Conservation (phyloP, 202 grass and related monocot genomes). For the Hordeum pubiflorum region DNA sequence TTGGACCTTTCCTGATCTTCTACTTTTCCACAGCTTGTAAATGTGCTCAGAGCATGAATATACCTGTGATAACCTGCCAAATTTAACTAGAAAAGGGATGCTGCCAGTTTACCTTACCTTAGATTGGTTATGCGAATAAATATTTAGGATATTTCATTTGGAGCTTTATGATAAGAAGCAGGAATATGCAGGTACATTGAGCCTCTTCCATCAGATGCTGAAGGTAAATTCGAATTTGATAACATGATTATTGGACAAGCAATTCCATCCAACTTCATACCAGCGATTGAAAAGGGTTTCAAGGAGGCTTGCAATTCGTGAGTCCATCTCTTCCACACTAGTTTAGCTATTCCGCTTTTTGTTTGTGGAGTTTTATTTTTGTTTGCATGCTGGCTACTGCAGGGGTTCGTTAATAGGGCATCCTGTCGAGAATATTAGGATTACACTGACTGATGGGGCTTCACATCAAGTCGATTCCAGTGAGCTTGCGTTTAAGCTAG, state of each 20-base stretch:
- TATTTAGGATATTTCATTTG: slow-evolving; percentile 18
- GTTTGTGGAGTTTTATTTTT: slow-evolving; percentile 10
- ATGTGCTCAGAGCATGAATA: background rate
- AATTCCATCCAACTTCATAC: slow-evolving; percentile 87
- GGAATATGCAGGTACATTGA: slow-evolving; percentile 70
- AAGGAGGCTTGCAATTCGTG: slow-evolving; percentile 94
- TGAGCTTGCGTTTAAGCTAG: slow-evolving; percentile 96
- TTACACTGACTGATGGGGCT: slow-evolving; percentile 83
- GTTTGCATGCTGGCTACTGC: slow-evolving; percentile 21
- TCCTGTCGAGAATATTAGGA: slow-evolving; percentile 79
- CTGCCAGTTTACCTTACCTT: background rate
- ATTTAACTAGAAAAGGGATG: background rate
- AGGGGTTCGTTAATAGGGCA: slow-evolving; percentile 91
- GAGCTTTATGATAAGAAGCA: slow-evolving; percentile 14
- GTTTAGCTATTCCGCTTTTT: slow-evolving; percentile 6
- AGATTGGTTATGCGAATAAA: slow-evolving; percentile 10
- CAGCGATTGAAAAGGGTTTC: slow-evolving; percentile 95
- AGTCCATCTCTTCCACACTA: slow-evolving; percentile 20
- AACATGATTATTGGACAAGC: slow-evolving; percentile 92
- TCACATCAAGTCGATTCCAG: slow-evolving; percentile 97
- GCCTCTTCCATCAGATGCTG: slow-evolving; percentile 64
- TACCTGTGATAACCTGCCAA: background rate
- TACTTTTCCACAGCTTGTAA: background rate
- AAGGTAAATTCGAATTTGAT: slow-evolving; percentile 88
- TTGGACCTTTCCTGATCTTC: background rate